A percentile compares a stretch with the other conserved stretches of the same genome.
Conservation (phyloP, 163 green algal species). For the Scenedesmus sp. region DNA sequence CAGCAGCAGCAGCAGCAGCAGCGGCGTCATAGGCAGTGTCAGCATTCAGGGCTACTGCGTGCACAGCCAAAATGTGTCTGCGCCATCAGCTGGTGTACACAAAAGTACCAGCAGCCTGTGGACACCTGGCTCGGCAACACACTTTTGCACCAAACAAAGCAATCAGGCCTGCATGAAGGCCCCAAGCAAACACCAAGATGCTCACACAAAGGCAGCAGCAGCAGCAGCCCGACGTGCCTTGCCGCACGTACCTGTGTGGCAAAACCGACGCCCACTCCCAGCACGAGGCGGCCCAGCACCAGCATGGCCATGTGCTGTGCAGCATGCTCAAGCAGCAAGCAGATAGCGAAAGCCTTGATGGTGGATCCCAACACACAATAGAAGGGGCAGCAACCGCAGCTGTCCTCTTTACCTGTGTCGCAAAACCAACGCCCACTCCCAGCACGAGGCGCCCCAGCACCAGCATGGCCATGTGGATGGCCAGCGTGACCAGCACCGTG, state of each 20-base stretch:
- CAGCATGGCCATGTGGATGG: constrained; percentile 72
- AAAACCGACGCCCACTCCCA: constrained; percentile 79
- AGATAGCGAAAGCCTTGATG: too few species aligned
- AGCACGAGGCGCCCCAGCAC: constrained; percentile 76
- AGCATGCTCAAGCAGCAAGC: too few species aligned
- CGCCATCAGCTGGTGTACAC: too few species aligned
- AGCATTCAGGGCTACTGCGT: neutral
- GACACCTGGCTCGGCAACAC: too few species aligned
- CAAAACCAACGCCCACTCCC: constrained; percentile 77
- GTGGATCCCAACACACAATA: too few species aligned
- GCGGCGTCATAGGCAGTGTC: neutral
- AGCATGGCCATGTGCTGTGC: constrained; percentile 71
- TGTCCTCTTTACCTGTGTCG: constrained; percentile 52
- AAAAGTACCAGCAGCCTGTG: too few species aligned
- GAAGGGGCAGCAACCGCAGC: neutral
- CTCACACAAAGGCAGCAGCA: too few species aligned
- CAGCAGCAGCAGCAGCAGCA: neutral
- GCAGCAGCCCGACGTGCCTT: neutral
- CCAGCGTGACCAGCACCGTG: constrained; percentile 62
- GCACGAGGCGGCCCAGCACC: constrained; percentile 72
- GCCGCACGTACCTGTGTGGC: constrained; percentile 56
- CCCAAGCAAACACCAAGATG: too few species aligned
- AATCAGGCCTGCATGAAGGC: too few species aligned
- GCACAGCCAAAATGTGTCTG: neutral
- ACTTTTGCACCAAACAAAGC: too few species aligned